Evolutionary conservation across 768 basidiomycete species (phyloP).

Genomic region (Rhodotorula diobovata): DNA sequence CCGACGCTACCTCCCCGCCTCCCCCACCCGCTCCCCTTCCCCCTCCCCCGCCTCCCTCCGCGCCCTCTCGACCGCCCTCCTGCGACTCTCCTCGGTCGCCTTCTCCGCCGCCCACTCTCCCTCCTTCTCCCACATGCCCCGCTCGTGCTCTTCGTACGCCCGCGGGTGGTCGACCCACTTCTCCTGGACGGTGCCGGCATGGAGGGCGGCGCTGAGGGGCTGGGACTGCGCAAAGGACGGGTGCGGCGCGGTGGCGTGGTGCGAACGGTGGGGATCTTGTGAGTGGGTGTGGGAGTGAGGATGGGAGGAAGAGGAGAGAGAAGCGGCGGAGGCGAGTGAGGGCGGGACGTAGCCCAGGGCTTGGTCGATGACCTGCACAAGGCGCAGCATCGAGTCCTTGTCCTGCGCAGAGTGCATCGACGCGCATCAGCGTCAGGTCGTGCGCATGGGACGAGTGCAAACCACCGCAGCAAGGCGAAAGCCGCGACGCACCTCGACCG

Average conservation of each 20-base stretch:
- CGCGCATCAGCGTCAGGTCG: neutral
- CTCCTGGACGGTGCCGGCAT: constrained; percentile 25
- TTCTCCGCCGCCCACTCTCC: constrained; percentile 30
- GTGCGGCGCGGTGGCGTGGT: constrained; percentile 41
- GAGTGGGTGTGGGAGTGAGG: neutral
- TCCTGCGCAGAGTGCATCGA: constrained; percentile 55
- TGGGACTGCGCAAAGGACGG: constrained; percentile 54
- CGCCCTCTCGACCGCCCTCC: constrained; percentile 11
- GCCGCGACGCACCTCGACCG: constrained; percentile 68
- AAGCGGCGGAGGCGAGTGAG: constrained; percentile 52
- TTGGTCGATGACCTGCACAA: constrained; percentile 77
- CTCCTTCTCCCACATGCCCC: constrained; percentile 42
- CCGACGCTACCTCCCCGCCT: too few relatives aligned
- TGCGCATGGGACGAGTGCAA: too few relatives aligned
- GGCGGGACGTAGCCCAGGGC: constrained; percentile 88
- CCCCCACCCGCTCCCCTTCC: too few relatives aligned
- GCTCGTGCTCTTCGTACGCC: constrained; percentile 51
- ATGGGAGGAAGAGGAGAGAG: constrained; percentile 9
- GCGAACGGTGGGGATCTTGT: constrained; percentile 46
- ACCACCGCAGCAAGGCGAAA: neutral
- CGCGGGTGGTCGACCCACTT: constrained; percentile 29
- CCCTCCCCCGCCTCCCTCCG: neutral
- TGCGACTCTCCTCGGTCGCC: constrained; percentile 28
- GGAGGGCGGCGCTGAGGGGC: constrained; percentile 38
- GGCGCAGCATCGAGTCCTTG: constrained; percentile 87